Conservation (phyloP, 2,329 filamentous ascomycete genomes). For the Ceratocystis alfenasii region DNA sequence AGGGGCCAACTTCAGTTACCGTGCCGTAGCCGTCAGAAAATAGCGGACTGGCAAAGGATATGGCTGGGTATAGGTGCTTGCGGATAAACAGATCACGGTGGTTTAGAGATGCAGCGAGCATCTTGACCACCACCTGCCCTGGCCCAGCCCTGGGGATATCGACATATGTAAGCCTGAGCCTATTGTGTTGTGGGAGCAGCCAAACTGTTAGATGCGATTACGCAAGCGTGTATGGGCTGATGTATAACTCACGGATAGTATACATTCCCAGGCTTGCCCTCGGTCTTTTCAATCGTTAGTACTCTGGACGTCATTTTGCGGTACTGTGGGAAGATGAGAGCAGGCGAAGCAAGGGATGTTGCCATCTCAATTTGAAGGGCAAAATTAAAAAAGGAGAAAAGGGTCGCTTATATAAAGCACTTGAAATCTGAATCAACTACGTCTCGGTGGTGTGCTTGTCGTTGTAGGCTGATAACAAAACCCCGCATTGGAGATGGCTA, state of each 20-base stretch:
- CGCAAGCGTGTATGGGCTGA: not conserved
- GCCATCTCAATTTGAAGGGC: not conserved
- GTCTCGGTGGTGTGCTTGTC: not conserved
- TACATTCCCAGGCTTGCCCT: slow-evolving; percentile 77
- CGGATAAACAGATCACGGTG: slow-evolving; percentile 93
- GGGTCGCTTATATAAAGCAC: not conserved
- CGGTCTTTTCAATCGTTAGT: slow-evolving; percentile 54
- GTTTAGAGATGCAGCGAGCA: slow-evolving; percentile 76
- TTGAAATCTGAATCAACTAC: not conserved
- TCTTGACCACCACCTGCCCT: slow-evolving; percentile 59
- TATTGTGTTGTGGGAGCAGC: slow-evolving; percentile 25
- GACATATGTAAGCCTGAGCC: slow-evolving; percentile 48
- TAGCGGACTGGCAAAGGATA: slow-evolving; percentile 65
- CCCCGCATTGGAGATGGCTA: slow-evolving; percentile 5
- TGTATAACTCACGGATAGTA: slow-evolving; percentile 59
- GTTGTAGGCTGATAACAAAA: not conserved
- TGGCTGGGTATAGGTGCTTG: slow-evolving; percentile 78
- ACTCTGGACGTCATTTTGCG: slow-evolving; percentile 16
- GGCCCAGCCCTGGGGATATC: slow-evolving; percentile 52
- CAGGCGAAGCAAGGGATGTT: slow-evolving; percentile 12
- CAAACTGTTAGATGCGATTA: too few relatives aligned
- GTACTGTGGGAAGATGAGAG: slow-evolving; percentile 16
- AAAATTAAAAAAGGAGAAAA: not conserved
- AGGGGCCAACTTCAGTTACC: slow-evolving; percentile 53
- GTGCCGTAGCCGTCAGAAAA: slow-evolving; percentile 72